Percentiles rank a stretch among this genome's conserved stretches.
Evolutionary conservation across 371 early-diverging fungal species (phyloP).

Genomic region (Nematocida sp.): DNA sequence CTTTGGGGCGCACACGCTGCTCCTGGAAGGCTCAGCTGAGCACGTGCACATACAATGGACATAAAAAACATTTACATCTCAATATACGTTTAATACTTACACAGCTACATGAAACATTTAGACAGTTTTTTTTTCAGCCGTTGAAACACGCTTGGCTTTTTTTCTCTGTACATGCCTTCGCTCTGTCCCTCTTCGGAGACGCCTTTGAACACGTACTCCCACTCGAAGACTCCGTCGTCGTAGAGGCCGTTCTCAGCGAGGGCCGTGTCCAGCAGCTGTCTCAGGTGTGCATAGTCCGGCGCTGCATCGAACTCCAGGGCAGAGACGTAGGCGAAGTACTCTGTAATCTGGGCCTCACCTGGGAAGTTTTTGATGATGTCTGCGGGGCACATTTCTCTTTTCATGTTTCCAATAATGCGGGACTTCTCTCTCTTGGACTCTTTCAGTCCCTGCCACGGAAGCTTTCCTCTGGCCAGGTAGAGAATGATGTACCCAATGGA

Average conservation of each 20-base stretch:
- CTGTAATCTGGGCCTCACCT: conserved; percentile 73
- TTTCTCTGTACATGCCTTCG: too few species aligned
- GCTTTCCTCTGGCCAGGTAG: conserved; percentile 91
- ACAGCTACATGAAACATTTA: background rate
- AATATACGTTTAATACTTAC: background rate
- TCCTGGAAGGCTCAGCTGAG: conserved; percentile 42
- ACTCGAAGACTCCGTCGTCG: conserved; percentile 60
- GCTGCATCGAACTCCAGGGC: conserved; percentile 91
- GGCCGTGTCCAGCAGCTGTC: conserved; percentile 82
- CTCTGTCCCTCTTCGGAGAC: background rate
- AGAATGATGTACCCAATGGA: conserved; percentile 93
- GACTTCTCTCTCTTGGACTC: conserved; percentile 95
- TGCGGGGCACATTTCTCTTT: conserved; percentile 89
- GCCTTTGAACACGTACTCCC: conserved; percentile 51
- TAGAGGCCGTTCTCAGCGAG: conserved; percentile 74
- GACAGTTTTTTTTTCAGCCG: too few species aligned
- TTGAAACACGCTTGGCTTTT: too few species aligned
- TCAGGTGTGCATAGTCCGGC: conserved; percentile 93
- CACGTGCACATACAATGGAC: conserved; percentile 58
- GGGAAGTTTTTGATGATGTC: conserved; percentile 85
- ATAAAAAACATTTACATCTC: too few species aligned
- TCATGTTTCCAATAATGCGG: conserved; percentile 95
- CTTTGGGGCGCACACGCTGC: conserved; percentile 84
- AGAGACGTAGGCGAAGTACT: conserved; percentile 88
- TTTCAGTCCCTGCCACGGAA: conserved; percentile 98